Base-by-base conservation (phyloP, 1,139 yeast genomes). In the Debaryomyces udenii region DNA sequence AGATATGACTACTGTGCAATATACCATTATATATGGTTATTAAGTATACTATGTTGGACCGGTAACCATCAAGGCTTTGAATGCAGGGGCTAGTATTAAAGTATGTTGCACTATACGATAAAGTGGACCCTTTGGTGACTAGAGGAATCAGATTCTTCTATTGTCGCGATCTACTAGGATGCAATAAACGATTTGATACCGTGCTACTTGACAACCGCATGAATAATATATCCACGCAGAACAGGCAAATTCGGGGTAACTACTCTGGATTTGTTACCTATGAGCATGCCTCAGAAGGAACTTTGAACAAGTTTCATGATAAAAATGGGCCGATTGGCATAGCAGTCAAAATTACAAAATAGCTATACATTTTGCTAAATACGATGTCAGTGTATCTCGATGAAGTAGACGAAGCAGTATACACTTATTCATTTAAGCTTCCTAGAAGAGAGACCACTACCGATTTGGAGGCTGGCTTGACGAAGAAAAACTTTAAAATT, bases 401-500 rank as follows among this genome's bases (percentile, higher is more conserved):
- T 3, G 28, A 26, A 10, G 6, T 4, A 11, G 28, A 26, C 5
- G 14, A 26, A n/a, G 14, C 28, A 26, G 30, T 24, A 18, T 36
- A 29, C 30, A 30, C 32, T 6, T 36, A 17, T 30, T 22, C 34
- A 27, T 36, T 36, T 13, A 35, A 27, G 17, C 33, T 35, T 6
- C 38, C 38, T 18, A 20, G 11, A 31, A 35, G 11, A 34, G 26
- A 9, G 17, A 6, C 17, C n/a, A 15, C 14, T 14, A 13, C 27
- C n/a, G 27, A 4, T 9, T 27, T 18, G 4, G 7, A 16, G 13
- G 26, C 11, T 9, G 11, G 16, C 4, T 6, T 13, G 10, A 28
- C 11, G 9, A 38, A 39, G 18, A 34, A 35, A 29, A 6, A 15
- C n/a, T 30, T 30, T 26, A 36, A 20, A 9, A 36, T 40, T 10